Evolutionary conservation across 2,329 filamentous ascomycete species (phyloP).

Genomic region (Trichoderma koningiopsis): DNA sequence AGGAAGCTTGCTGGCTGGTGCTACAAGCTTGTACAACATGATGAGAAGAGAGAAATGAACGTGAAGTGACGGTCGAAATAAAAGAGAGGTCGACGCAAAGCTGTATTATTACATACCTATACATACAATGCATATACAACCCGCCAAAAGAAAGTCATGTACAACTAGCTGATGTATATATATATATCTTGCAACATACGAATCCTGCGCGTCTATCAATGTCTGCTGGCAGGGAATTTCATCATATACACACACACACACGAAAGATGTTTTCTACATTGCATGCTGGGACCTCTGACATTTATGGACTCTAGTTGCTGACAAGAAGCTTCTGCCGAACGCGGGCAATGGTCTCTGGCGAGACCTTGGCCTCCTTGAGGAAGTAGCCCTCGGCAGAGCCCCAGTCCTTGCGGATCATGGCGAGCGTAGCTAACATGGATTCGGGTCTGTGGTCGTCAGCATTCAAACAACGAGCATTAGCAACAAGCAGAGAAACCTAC

Average conservation of each 20-base stretch:
- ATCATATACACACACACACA: background rate
- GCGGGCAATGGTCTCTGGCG: slow-evolving; percentile 54
- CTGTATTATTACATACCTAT: slow-evolving; percentile 15
- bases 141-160: slow-evolving; percentile 4
- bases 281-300: background rate
- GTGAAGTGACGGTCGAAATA: background rate
- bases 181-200: background rate
- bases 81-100: background rate
- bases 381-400: slow-evolving; percentile 68
- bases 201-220: slow-evolving; percentile 7
- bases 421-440: slow-evolving; percentile 52
- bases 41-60: background rate
- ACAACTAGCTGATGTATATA: slow-evolving; percentile 13
- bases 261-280: background rate
- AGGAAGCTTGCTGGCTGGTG: background rate
- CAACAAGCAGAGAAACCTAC: slow-evolving; percentile 35
- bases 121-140: background rate
- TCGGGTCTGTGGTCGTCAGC: slow-evolving; percentile 42
- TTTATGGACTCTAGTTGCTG: slow-evolving; percentile 26
- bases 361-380: slow-evolving; percentile 58
- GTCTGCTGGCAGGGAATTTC: background rate
- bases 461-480: background rate
- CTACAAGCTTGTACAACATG: background rate
- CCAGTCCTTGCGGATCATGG: slow-evolving; percentile 60
- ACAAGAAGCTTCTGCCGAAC: slow-evolving; percentile 54